Evolutionary conservation across 2,329 filamentous ascomycete genomes (phyloP).

Genomic region (Pseudogymnoascus sp.): DNA sequence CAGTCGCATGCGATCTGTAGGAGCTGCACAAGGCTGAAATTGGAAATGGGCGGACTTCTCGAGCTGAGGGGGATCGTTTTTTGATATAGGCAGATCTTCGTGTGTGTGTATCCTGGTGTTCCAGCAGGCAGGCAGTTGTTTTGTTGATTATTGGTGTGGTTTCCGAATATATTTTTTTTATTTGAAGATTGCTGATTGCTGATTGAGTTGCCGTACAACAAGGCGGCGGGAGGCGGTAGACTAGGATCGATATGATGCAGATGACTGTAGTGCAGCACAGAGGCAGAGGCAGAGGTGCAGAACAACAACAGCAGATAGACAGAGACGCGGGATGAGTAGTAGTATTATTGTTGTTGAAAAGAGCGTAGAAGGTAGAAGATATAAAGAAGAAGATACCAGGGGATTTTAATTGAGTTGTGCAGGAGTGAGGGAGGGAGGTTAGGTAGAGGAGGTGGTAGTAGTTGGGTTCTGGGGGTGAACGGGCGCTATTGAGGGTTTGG

Average conservation of each 20-base stretch:
- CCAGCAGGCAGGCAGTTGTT: background rate
- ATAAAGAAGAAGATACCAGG: background rate
- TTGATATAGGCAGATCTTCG: slow-evolving; percentile 1
- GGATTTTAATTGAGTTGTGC: background rate
- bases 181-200: background rate
- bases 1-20: background rate
- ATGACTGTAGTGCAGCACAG: background rate
- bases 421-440: background rate
- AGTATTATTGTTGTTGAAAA: background rate
- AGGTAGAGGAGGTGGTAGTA: background rate
- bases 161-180: background rate
- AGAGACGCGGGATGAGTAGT: background rate
- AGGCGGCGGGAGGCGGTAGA: slow-evolving; percentile 5
- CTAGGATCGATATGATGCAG: slow-evolving; percentile 1
- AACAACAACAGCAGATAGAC: background rate
- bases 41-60: background rate
- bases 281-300: background rate
- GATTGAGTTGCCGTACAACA: background rate
- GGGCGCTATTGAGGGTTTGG: background rate
- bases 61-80: slow-evolving; percentile 2
- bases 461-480: background rate
- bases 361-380: background rate
- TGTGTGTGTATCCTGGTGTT: background rate
- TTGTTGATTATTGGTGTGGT: background rate
- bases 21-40: slow-evolving; percentile 6